These are phyloP conservation scores for Stentor coeruleus DNA, from an alignment of 73 alveolate species.

Conservation along the genomic window DNA sequence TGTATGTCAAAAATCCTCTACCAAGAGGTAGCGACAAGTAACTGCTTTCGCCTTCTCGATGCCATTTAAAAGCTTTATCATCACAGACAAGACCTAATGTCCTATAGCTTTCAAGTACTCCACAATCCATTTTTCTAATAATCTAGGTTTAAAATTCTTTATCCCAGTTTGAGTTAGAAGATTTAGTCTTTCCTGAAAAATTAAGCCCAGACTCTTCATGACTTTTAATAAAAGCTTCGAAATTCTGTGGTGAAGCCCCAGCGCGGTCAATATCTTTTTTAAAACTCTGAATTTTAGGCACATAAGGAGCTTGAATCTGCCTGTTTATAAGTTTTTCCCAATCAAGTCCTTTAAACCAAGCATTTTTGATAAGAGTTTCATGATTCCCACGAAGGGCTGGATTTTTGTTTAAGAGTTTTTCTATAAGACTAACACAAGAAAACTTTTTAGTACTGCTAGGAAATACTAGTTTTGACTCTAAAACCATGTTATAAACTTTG, in stretches of 20 bases:
- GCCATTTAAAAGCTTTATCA: conserved; percentile 9
- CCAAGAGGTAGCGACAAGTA: background rate
- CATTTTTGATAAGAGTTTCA: background rate
- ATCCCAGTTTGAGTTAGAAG: no score
- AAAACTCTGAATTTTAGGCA: no score
- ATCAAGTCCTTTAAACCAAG: background rate
- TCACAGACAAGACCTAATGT: conserved; percentile 8
- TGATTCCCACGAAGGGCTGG: background rate
- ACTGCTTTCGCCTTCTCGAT: background rate
- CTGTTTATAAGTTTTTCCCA: background rate
- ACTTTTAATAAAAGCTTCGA: no score
- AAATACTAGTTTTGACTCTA: conserved; percentile 14
- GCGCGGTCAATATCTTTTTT: no score
- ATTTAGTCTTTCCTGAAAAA: no score
- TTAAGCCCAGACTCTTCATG: no score
- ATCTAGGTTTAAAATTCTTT: no score
- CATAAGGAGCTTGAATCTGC: background rate
- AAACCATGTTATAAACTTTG: conserved; percentile 39
- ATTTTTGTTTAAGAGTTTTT: no score
- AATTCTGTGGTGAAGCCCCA: no score
- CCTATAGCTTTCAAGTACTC: background rate
- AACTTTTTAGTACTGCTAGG: background rate
- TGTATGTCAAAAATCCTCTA: background rate
- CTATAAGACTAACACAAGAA: background rate
- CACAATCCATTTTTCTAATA: conserved; percentile 1